Conservation (phyloP, 176 grass and related monocot species). For the Eremochloa ophiuroides region DNA sequence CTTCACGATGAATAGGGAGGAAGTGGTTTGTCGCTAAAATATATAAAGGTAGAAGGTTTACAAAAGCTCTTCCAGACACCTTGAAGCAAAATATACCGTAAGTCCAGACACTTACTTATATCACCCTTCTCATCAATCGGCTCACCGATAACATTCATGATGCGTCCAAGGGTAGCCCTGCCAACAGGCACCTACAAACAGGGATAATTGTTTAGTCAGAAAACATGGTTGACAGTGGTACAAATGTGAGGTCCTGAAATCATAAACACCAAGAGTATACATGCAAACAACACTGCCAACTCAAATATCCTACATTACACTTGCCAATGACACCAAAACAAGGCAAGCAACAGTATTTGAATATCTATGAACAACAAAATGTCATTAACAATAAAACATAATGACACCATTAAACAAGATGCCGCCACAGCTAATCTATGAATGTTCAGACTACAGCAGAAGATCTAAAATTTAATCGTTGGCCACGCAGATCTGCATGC, state of each 20-base stretch:
- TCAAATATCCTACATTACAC: neutral
- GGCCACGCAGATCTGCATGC: neutral
- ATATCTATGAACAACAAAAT: neutral
- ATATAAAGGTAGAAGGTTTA: neutral
- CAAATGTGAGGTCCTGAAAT: neutral
- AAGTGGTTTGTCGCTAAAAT: conserved; percentile 59
- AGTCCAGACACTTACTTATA: conserved; percentile 51
- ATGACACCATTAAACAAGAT: neutral
- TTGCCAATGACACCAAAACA: neutral
- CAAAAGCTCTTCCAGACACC: neutral
- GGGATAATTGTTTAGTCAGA: conserved; percentile 11
- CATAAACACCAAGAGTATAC: neutral
- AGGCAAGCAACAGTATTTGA: neutral
- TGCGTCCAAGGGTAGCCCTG: conserved; percentile 90
- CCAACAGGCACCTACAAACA: conserved; percentile 78
- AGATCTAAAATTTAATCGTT: neutral
- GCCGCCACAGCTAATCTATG: neutral
- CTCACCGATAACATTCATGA: conserved; percentile 92
- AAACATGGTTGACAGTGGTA: neutral
- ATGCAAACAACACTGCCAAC: neutral
- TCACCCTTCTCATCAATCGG: conserved; percentile 89
- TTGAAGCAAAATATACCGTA: neutral
- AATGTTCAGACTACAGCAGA: neutral
- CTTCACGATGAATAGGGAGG: conserved; percentile 92
- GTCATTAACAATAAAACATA: neutral